Evolutionary conservation across 805 yeast genomes (phyloP).

Genomic region (Debaryomyces castellii): DNA sequence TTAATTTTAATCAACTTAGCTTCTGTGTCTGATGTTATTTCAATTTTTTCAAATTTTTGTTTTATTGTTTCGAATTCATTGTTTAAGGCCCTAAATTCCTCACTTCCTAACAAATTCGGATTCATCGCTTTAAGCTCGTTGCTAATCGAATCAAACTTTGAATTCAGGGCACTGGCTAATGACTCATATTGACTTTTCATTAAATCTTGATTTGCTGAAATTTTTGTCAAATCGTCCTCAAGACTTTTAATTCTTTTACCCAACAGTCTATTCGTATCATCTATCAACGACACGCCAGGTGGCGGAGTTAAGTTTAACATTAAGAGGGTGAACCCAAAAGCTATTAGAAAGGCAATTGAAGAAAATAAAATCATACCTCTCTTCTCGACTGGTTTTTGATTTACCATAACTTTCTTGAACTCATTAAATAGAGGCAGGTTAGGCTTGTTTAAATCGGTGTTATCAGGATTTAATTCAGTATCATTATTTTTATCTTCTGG

Average conservation of each 20-base stretch:
- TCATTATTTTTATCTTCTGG: slow-evolving; percentile 3
- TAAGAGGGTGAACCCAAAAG: neutral
- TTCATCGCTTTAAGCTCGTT: slow-evolving; percentile 9
- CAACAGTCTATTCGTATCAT: neutral
- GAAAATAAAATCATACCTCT: neutral
- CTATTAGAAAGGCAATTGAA: neutral
- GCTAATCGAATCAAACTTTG: slow-evolving; percentile 17
- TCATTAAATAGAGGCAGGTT: slow-evolving; percentile 10
- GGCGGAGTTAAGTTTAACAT: neutral
- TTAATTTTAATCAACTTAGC: slow-evolving; percentile 15
- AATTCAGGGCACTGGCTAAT: slow-evolving; percentile 10
- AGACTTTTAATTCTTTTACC: neutral
- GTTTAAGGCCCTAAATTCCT: slow-evolving; percentile 8
- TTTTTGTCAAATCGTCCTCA: neutral
- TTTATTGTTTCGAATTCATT: slow-evolving; percentile 13
- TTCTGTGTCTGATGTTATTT: slow-evolving; percentile 8
- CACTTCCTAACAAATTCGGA: slow-evolving; percentile 1
- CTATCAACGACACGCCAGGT: neutral
- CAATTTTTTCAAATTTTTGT: slow-evolving; percentile 4
- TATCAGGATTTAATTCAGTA: neutral
- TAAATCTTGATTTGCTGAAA: slow-evolving; percentile 16
- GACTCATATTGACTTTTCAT: slow-evolving; percentile 15
- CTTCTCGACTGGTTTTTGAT: neutral
- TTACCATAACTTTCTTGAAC: slow-evolving; percentile 7
- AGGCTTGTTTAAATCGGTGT: slow-evolving; percentile 3